A percentile compares a stretch with the other conserved stretches of the same genome.
These are phyloP conservation scores for Verticillium nubilum DNA, from an alignment of 2,329 filamentous ascomycete genomes.

Conservation along the genomic window DNA sequence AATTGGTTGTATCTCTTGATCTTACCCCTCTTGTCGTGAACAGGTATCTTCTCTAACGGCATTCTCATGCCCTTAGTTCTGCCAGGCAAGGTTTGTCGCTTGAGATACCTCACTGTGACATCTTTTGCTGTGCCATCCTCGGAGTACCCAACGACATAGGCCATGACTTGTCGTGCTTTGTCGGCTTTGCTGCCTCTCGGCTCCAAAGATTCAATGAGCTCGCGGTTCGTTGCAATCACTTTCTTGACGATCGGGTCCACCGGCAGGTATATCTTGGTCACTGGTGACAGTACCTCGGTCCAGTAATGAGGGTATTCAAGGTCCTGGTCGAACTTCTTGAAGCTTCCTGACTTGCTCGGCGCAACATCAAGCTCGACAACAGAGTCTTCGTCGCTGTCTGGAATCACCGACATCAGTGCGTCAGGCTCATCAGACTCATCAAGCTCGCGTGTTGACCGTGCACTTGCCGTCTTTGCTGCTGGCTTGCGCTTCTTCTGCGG, in stretches of 20 bases:
- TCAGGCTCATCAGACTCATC: conserved; percentile 6
- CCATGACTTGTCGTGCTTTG: conserved; percentile 81
- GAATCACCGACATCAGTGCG: conserved; percentile 25
- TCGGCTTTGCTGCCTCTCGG: conserved; percentile 79
- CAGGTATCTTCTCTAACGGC: conserved; percentile 70
- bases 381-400: conserved; percentile 54
- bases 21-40: conserved; percentile 74
- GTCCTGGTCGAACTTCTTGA: conserved; percentile 63
- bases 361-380: conserved; percentile 48
- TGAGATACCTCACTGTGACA: conserved; percentile 87
- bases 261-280: conserved; percentile 71
- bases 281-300: conserved; percentile 81
- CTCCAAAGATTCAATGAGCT: conserved; percentile 70
- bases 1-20: conserved; percentile 70
- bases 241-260: conserved; percentile 71
- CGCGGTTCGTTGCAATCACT: conserved; percentile 64
- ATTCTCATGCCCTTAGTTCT: conserved; percentile 84
- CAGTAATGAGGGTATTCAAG: conserved; percentile 86
- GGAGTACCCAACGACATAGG: conserved; percentile 81
- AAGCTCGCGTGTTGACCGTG: not conserved
- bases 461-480: conserved; percentile 14
- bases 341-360: conserved; percentile 31
- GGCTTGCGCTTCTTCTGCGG: conserved; percentile 13
- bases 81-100: conserved; percentile 74
- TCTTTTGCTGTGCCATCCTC: conserved; percentile 88